Percentiles rank a stretch among this genome's conserved stretches.
These are phyloP conservation scores for Aspergillus costaricaensis DNA, from an alignment of 2,329 filamentous ascomycete species.

Conservation along the genomic window DNA sequence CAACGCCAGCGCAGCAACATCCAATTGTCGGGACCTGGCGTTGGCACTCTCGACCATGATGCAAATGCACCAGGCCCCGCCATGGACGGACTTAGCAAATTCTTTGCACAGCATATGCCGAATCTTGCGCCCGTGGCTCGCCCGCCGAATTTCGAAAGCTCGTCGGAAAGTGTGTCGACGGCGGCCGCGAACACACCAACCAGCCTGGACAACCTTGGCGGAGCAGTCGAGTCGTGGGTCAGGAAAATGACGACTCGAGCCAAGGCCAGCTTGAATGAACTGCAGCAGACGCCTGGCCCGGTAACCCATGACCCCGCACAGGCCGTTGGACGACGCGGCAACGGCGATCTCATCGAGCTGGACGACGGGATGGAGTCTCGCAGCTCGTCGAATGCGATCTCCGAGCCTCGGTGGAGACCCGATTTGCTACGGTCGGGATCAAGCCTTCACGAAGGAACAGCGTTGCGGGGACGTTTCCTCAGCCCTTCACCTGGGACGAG, in stretches of 20 bases:
- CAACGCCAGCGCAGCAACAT: constrained; percentile 44
- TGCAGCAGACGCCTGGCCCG: constrained; percentile 37
- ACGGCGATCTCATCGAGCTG: constrained; percentile 49
- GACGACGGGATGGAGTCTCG: constrained; percentile 40
- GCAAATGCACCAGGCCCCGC: constrained; percentile 65
- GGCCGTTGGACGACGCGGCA: constrained; percentile 30
- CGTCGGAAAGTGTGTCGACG: constrained; percentile 39
- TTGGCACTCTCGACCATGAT: constrained; percentile 73
- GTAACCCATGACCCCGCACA: constrained; percentile 26
- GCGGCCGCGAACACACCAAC: constrained; percentile 39
- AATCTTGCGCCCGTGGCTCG: constrained; percentile 67
- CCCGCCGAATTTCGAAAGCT: constrained; percentile 54
- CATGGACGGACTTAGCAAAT: constrained; percentile 78
- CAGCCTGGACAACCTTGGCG: constrained; percentile 77
- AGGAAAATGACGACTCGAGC: constrained; percentile 68
- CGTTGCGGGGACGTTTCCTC: constrained; percentile 29
- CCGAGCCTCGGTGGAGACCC: constrained; percentile 18
- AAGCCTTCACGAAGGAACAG: constrained; percentile 21
- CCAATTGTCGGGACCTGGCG: constrained; percentile 81
- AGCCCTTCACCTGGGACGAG: constrained; percentile 34
- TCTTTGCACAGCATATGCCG: constrained; percentile 81
- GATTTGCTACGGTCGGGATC: constrained; percentile 21
- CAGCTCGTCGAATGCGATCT: constrained; percentile 22
- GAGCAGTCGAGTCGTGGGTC: constrained; percentile 87
- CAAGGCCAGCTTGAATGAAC: constrained; percentile 41